Evolutionary conservation across 169 alveolate genomes (phyloP).

Genomic region (Cryptosporidium tyzzeri): DNA sequence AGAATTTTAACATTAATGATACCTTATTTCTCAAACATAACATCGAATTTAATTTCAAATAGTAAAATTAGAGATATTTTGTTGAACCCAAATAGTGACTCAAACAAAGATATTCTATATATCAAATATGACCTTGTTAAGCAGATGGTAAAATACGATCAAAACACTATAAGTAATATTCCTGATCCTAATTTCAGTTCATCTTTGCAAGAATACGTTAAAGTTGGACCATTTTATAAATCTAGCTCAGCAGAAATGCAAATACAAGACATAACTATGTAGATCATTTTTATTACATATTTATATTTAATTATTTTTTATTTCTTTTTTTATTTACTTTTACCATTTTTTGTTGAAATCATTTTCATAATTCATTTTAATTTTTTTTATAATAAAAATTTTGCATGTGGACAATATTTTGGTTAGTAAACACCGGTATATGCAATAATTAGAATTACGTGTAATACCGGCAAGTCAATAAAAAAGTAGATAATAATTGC

Average conservation of each 20-base stretch:
- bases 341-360: neutral
- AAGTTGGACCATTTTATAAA: conserved; percentile 54
- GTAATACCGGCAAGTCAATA: conserved; percentile 24
- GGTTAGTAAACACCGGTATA: conserved; percentile 8
- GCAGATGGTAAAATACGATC: conserved; percentile 42
- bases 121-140: conserved; percentile 57
- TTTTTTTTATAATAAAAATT: neutral
- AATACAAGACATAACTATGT: conserved; percentile 30
- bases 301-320: neutral
- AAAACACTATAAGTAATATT: neutral
- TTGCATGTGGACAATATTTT: conserved; percentile 19
- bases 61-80: conserved; percentile 28
- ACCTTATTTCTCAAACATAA: conserved; percentile 15
- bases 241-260: conserved; percentile 43
- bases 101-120: conserved; percentile 39
- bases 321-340: neutral
- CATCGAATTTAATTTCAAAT: conserved; percentile 34
- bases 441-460: neutral
- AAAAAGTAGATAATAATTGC: neutral
- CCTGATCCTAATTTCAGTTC: conserved; percentile 17
- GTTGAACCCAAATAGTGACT: conserved; percentile 47
- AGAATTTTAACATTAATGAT: conserved; percentile 44
- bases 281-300: neutral
- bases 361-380: neutral
- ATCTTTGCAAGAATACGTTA: conserved; percentile 37